phyloP scores from a whole-genome alignment of 2,329 filamentous ascomycete genomes.

The Seiridium cupressi region DNA sequence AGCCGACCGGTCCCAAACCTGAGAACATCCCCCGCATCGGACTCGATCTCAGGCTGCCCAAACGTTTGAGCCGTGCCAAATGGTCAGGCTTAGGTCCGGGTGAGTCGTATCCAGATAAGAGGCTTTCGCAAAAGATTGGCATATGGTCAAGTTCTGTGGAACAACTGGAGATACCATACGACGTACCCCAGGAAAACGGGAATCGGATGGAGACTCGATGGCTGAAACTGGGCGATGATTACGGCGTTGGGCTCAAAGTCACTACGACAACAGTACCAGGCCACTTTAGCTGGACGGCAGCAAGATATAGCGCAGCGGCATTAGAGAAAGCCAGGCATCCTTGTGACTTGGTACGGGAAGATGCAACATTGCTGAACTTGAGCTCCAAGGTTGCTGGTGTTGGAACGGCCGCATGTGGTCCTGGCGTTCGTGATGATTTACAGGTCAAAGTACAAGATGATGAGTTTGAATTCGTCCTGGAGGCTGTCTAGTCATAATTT shows the following conservation, averaged over 20 bases:
- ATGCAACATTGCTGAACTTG: conserved; percentile 37
- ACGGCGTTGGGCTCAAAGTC: conserved; percentile 27
- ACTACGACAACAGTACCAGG: background rate
- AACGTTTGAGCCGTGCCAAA: conserved; percentile 42
- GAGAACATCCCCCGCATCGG: conserved; percentile 61
- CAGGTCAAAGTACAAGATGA: conserved; percentile 38
- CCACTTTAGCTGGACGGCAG: conserved; percentile 11
- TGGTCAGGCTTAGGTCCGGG: conserved; percentile 66
- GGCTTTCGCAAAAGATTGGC: conserved; percentile 51
- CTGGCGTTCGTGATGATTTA: conserved; percentile 43
- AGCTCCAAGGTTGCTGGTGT: conserved; percentile 47
- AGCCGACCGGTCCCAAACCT: conserved; percentile 48
- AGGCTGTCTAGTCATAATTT: conserved; percentile 14
- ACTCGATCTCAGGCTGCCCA: conserved; percentile 51
- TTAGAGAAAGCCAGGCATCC: conserved; percentile 11
- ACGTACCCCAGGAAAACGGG: conserved; percentile 67
- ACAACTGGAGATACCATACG: conserved; percentile 57
- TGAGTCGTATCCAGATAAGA: conserved; percentile 65
- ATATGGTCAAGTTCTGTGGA: conserved; percentile 42
- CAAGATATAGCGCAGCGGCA: conserved; percentile 6
- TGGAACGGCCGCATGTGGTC: conserved; percentile 48
- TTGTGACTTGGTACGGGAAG: conserved; percentile 17
- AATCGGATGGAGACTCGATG: conserved; percentile 62
- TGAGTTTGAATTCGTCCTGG: conserved; percentile 40
- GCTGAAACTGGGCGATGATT: conserved; percentile 37